Evolutionary conservation across 2,329 filamentous ascomycete genomes (phyloP), one percentile per base, ranked within the genome.

Genomic region (Macrophomina phaseolina): DNA sequence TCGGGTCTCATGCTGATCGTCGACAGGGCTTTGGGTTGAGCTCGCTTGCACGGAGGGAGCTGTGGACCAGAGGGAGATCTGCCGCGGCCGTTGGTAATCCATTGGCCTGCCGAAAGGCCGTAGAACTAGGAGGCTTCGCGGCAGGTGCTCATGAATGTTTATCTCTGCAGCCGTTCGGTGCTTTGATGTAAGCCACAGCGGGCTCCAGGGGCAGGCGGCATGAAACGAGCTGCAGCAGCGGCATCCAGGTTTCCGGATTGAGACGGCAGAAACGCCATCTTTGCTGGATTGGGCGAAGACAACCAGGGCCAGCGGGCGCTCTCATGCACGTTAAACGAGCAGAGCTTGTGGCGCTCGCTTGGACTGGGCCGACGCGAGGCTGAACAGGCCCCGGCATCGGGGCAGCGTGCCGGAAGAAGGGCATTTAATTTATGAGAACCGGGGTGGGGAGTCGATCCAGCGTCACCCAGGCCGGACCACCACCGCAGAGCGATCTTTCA

Each of bases 321-420:
- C 8, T 40, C 3, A 14, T 8, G 38, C 38, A 40, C 38, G 3
- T 18, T 5, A 18, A 9, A 56, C 18, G 34, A 28, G 32, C 52
- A 56, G 52, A 56, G 49, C 23, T 30, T 14, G 49, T 12, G 49
- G 14, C n/a, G 32, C 51, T 56, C 53, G 34, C 34, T 40, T 56
- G 53, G 36, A 14, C 42, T 45, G 42, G 28, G n/a, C 11, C 6
- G 32, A 4, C 32, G 16, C 32, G 32, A 40, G 52, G 34, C 52
- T 18, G 52, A 55, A 16, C 23, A 23, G 53, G 53, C 23, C 36
- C 53, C 46, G 6, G 46, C 46, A 5, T 16, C 46, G 46, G 46
- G n/a, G 46, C 23, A 5, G 23, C 38, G 55, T 28, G 38, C 55
- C 55, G 55, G 12, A 58, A 32, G 46, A 48, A 48, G 36, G 56